phyloP scores from a whole-genome alignment of 371 early-diverging fungal species.

The Mortierella sp. region DNA sequence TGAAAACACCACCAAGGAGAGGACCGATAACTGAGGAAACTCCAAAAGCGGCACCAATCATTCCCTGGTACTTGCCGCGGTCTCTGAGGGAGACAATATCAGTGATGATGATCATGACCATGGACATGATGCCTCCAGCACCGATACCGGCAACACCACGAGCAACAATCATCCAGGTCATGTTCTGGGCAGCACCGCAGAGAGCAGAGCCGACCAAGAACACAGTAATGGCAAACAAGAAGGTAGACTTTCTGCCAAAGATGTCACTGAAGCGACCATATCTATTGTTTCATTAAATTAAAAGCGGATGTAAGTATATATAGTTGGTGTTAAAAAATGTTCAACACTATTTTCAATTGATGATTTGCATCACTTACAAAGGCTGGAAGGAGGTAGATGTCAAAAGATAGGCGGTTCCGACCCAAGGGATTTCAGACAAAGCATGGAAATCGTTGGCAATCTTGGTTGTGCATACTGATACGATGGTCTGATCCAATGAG shows the following conservation, averaged over 20 bases:
- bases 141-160: conserved; percentile 65
- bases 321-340: conserved; percentile 58
- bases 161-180: conserved; percentile 60
- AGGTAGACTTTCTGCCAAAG: conserved; percentile 63
- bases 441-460: conserved; percentile 69
- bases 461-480: conserved; percentile 66
- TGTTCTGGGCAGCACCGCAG: conserved; percentile 59
- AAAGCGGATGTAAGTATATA: conserved; percentile 58
- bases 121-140: conserved; percentile 70
- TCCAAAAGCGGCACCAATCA: conserved; percentile 62
- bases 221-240: conserved; percentile 60
- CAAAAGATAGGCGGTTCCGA: conserved; percentile 70
- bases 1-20: conserved; percentile 63
- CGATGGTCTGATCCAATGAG: conserved; percentile 79
- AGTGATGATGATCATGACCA: conserved; percentile 70
- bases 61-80: conserved; percentile 71
- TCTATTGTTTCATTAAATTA: conserved; percentile 56
- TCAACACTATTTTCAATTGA: conserved; percentile 43
- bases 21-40: conserved; percentile 62
- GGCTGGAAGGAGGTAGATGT: conserved; percentile 67
- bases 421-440: conserved; percentile 69
- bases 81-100: conserved; percentile 71
- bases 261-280: conserved; percentile 56
- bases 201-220: conserved; percentile 64
- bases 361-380: conserved; percentile 20